Evolutionary conservation across 352 stramenopile species (phyloP), one percentile per base, ranked within the genome.

Genomic region (Blastocystis sp.): DNA sequence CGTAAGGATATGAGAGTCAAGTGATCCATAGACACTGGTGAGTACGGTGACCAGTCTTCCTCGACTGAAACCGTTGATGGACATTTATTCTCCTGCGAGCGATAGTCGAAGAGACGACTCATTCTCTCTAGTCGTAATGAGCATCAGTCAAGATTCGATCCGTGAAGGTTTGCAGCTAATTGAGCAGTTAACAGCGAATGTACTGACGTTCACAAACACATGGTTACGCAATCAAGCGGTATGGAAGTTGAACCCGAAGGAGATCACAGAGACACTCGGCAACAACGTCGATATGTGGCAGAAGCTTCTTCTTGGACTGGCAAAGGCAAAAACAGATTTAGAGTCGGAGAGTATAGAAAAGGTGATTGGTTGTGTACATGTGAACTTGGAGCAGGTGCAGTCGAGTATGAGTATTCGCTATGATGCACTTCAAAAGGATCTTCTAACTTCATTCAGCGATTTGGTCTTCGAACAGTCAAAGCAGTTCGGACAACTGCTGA

Each of bases 201-300:
- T 98, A 39, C 92, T 95, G 63, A 91, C 92, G 4, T 99, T 99
- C 92, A 94, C 97, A 18, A 92, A 93, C 39, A 95, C 94, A 45
- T 99, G 97, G 97, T 91, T 99, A 41, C 95, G 97, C 77, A 99
- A 99, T 90, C 97, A 99, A 91, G 95, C 94, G 26, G 91, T 99
- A 47, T 99, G 97, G 97, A 96, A 99, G 91, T 97, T 98, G 91
- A 95, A 98, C 91, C 95, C 98, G 20, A 92, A 95, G 80, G 94
- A 95, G 68, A 95, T 98, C 11, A 94, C 97, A 59, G 94, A 94
- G 37, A 92, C 91, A 26, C 92, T 99, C 47, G 97, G 95, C 26
- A 94, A 95, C 47, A 95, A 99, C 90, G 92, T 99, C 50, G 93
- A 92, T 13, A 95, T 97, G 87, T 99, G 97, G 97, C 95, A 98